phyloP scores from a whole-genome alignment of 768 basidiomycete species.

The Amanita polypyramis region DNA sequence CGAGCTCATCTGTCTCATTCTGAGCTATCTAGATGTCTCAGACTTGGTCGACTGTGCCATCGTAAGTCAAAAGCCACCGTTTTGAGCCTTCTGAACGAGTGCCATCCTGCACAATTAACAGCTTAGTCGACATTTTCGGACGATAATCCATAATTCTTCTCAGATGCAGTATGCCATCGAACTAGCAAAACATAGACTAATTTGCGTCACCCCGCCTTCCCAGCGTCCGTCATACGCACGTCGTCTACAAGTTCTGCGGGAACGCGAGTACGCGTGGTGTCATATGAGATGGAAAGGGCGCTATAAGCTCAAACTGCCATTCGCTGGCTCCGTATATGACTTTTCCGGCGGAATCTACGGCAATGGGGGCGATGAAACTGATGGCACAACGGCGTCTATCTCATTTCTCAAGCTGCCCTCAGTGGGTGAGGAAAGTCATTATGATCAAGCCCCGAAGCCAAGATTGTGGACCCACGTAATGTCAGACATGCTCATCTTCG shows the following conservation, averaged over 20 bases:
- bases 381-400: constrained; percentile 30
- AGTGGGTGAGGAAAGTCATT: constrained; percentile 22
- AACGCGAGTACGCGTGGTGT: constrained; percentile 40
- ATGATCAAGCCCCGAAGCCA: constrained; percentile 13
- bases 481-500: constrained; percentile 32
- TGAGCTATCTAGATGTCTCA: constrained; percentile 14
- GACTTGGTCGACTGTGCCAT: constrained; percentile 14
- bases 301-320: constrained; percentile 27
- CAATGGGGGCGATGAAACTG: constrained; percentile 34
- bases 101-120: constrained; percentile 4
- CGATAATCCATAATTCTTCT: constrained; percentile 31
- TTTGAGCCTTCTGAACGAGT: background rate
- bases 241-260: constrained; percentile 29
- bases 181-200: constrained; percentile 35
- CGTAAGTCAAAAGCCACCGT: constrained; percentile 4
- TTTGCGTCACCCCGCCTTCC: constrained; percentile 22
- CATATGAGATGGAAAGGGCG: constrained; percentile 27
- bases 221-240: constrained; percentile 23
- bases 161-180: constrained; percentile 39
- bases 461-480: constrained; percentile 22
- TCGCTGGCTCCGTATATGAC: constrained; percentile 39
- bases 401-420: constrained; percentile 40
- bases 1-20: constrained; percentile 17
- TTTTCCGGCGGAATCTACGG: constrained; percentile 42
- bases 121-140: constrained; percentile 31